A percentile compares a stretch with the other conserved stretches of the same genome.
phyloP scores from a whole-genome alignment of 495 filamentous ascomycete species.

The Penicillium herquei region DNA sequence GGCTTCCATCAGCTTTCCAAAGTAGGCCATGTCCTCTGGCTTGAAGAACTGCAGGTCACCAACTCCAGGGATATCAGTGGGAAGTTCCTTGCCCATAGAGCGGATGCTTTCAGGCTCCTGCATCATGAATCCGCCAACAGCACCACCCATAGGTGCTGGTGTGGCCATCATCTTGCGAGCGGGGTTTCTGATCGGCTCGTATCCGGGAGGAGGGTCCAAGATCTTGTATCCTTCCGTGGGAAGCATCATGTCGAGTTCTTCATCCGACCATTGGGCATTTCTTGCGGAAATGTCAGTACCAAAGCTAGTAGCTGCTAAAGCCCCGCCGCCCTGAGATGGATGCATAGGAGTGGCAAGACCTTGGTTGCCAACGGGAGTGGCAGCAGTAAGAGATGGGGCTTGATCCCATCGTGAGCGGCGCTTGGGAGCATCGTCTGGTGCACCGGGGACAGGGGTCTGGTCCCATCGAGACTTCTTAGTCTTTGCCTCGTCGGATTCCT shows the following conservation, averaged over 20 bases:
- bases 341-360: conserved; percentile 86
- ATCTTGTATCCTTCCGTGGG: conserved; percentile 92
- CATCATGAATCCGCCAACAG: conserved; percentile 91
- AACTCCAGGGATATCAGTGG: conserved; percentile 95
- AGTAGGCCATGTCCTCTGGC: conserved; percentile 98
- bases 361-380: conserved; percentile 78
- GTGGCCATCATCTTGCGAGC: conserved; percentile 77
- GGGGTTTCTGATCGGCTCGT: conserved; percentile 77
- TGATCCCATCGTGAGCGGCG: conserved; percentile 87
- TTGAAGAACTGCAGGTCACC: conserved; percentile 99
- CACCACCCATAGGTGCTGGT: conserved; percentile 62
- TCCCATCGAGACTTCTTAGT: conserved; percentile 88
- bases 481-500: conserved; percentile 54
- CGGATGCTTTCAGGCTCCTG: conserved; percentile 85
- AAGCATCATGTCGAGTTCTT: conserved; percentile 90
- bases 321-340: conserved; percentile 63
- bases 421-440: conserved; percentile 56
- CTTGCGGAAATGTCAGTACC: conserved; percentile 79
- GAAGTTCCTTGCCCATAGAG: conserved; percentile 83
- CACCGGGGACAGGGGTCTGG: conserved; percentile 67
- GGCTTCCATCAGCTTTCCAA: conserved; percentile 94
- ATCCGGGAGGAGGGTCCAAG: conserved; percentile 88
- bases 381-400: conserved; percentile 59
- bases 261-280: conserved; percentile 80
- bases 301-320: conserved; percentile 60